Evolutionary conservation across 2,329 filamentous ascomycete species (phyloP).

Genomic region (Neurospora sp.): DNA sequence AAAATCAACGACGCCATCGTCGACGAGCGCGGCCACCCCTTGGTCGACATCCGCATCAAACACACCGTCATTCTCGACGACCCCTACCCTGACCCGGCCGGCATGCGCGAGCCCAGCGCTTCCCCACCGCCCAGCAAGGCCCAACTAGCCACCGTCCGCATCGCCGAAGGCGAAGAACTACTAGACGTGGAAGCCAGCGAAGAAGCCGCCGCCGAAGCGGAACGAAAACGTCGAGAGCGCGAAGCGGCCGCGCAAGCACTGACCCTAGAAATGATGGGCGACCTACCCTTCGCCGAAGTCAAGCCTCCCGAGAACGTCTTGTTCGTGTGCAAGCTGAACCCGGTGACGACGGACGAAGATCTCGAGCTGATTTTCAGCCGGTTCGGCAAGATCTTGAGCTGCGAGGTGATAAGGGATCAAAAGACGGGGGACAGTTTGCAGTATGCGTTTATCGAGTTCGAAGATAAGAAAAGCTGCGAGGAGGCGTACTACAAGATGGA

Average conservation of each 20-base stretch:
- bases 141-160: slow-evolving; percentile 83
- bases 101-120: slow-evolving; percentile 63
- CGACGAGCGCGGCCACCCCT: slow-evolving; percentile 73
- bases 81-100: slow-evolving; percentile 74
- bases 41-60: slow-evolving; percentile 90
- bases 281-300: slow-evolving; percentile 93
- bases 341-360: slow-evolving; percentile 89
- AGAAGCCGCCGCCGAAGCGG: slow-evolving; percentile 54
- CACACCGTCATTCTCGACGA: slow-evolving; percentile 91
- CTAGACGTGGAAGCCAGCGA: slow-evolving; percentile 63
- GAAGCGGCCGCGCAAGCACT: slow-evolving; percentile 90
- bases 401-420: slow-evolving; percentile 90
- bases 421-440: slow-evolving; percentile 91
- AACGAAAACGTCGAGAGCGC: slow-evolving; percentile 71
- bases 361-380: slow-evolving; percentile 93
- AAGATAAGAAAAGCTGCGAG: slow-evolving; percentile 86
- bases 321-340: slow-evolving; percentile 97
- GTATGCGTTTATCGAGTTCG: slow-evolving; percentile 96
- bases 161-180: slow-evolving; percentile 73
- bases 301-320: slow-evolving; percentile 94
- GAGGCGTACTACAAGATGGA: slow-evolving; percentile 99
- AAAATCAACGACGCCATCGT: slow-evolving; percentile 87
- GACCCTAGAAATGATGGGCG: slow-evolving; percentile 95
- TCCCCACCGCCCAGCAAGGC: slow-evolving; percentile 75
- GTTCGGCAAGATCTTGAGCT: slow-evolving; percentile 89